Percentiles rank a stretch among this genome's conserved stretches.
Conservation (phyloP, 257 asterid species). For the Ophiorrhiza pumila region DNA sequence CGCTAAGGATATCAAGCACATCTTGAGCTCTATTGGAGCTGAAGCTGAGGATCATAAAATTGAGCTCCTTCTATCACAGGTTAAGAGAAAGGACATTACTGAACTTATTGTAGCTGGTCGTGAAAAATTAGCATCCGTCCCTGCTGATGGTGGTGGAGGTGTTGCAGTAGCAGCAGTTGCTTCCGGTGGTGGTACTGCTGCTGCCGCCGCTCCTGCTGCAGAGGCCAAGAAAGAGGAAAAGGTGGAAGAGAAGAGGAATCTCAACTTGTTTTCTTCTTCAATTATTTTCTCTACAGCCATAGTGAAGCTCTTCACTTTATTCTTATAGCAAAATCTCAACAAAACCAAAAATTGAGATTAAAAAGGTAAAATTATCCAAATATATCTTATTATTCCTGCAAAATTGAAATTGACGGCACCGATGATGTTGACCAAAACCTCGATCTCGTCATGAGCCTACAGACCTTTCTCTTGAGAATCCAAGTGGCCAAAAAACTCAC, state of each 20-base stretch:
- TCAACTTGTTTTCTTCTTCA: too few species aligned
- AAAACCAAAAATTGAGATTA: too few species aligned
- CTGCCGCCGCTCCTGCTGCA: slow-evolving; percentile 13
- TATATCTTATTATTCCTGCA: too few species aligned
- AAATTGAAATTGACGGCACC: too few species aligned
- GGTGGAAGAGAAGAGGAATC: slow-evolving; percentile 29
- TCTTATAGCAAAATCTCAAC: too few species aligned
- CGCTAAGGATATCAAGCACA: slow-evolving; percentile 18
- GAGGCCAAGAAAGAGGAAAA: slow-evolving; percentile 18
- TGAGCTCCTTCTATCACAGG: slow-evolving; percentile 25
- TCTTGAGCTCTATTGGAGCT: slow-evolving; percentile 24
- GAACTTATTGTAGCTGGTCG: slow-evolving; percentile 33
- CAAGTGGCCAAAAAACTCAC: too few species aligned
- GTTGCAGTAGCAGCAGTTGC: slow-evolving; percentile 9
- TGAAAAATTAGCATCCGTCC: slow-evolving; percentile 28
- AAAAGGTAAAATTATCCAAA: too few species aligned
- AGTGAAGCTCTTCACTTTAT: too few species aligned
- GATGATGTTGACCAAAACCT: too few species aligned
- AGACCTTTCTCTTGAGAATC: too few species aligned
- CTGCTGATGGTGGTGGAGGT: slow-evolving; percentile 27
- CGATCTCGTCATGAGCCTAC: too few species aligned
- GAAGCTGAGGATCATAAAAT: slow-evolving; percentile 26
- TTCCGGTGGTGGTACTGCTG: slow-evolving; percentile 17
- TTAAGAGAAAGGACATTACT: slow-evolving; percentile 26
- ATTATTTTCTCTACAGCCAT: too few species aligned